Base-by-base conservation (phyloP, 495 filamentous ascomycete species). In the Acidomyces sp. region DNA sequence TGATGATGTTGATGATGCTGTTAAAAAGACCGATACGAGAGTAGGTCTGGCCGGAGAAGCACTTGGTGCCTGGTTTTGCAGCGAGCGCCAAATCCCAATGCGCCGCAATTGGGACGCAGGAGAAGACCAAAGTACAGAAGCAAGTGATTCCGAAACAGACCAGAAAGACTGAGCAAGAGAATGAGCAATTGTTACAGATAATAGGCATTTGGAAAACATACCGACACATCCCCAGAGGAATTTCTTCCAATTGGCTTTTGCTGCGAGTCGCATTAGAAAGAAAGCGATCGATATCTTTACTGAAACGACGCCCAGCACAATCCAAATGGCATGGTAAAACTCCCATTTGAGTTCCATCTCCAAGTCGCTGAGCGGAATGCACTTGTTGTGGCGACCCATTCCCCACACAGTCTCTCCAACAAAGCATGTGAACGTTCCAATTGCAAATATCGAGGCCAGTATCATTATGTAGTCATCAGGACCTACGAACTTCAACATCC, bases 251-350 rank as follows among this genome's bases (percentile, higher is more conserved):
- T 26, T 15, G 24, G 31, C 53, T 23, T 32, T 52, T 6, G 45
- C 28, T 3, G 54, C 42, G 6, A 59, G 39, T 19, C 56, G 48
- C 37, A 59, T 23, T 4, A 59, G 36, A 39, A 59, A 59, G 38
- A 59, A 47, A 0, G 56, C 56, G 23, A 59, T 52, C 2, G 52
- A 55, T 7, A 59, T 47, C 36, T 59, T 59, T 22, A 59, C 45
- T 3, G 42, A 29, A 2, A 42, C 16, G 15, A 48, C 45, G 2
- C 37, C 45, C 7, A 37, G 13, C 38, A 42, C 23, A 12, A 42
- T 17, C 27, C 29, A 42, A 25, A 58, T 34, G 1, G 43, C 37
- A 23, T 55, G 46, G 39, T 48, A 32, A 35, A 51, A 58, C 22
- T 49, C 34, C 19, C 41, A 34, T 25, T 51, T 38, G 4, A 28